Evolutionary conservation across 1,284 basidiomycete genomes (phyloP).

Genomic region (Fomitopsis palustris): DNA sequence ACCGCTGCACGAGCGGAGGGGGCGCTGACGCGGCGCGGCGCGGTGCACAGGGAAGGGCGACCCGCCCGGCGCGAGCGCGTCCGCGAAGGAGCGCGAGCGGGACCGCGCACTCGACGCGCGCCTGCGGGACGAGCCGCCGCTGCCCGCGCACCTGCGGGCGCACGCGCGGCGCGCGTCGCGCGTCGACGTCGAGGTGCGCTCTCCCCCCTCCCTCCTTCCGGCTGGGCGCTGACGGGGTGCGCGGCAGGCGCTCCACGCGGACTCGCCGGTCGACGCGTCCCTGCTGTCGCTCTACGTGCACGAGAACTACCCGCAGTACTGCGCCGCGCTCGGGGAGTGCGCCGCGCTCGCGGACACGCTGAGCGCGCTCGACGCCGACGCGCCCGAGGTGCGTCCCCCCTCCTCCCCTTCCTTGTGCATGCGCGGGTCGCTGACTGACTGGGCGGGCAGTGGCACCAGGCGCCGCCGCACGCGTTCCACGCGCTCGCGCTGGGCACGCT

Average conservation of each 20-base stretch:
- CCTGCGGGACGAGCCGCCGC: slow-evolving; percentile 46
- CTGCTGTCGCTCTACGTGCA: slow-evolving; percentile 90
- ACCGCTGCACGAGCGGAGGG: not conserved
- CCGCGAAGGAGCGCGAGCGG: slow-evolving; percentile 52
- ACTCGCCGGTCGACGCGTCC: slow-evolving; percentile 88
- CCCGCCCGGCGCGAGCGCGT: slow-evolving; percentile 46
- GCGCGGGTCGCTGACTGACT: not conserved
- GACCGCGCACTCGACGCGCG: slow-evolving; percentile 52
- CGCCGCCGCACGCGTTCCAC: slow-evolving; percentile 85
- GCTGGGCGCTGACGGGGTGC: too few relatives aligned
- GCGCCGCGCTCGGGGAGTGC: slow-evolving; percentile 74
- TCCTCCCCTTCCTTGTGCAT: not conserved
- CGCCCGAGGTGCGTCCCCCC: slow-evolving; percentile 53
- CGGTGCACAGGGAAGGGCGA: slow-evolving; percentile 65
- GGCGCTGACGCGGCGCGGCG: not conserved
- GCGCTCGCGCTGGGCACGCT: slow-evolving; percentile 75
- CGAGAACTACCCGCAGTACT: slow-evolving; percentile 89
- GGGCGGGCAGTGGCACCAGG: slow-evolving; percentile 60
- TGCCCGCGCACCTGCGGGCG: slow-evolving; percentile 54
- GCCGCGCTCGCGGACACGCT: slow-evolving; percentile 72
- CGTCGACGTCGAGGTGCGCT: slow-evolving; percentile 73
- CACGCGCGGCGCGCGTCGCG: slow-evolving; percentile 72
- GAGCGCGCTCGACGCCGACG: slow-evolving; percentile 77
- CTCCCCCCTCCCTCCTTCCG: too few relatives aligned
- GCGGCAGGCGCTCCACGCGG: slow-evolving; percentile 68